Evolutionary conservation across 495 filamentous ascomycete species (phyloP).

Genomic region (Podospora appendiculata): DNA sequence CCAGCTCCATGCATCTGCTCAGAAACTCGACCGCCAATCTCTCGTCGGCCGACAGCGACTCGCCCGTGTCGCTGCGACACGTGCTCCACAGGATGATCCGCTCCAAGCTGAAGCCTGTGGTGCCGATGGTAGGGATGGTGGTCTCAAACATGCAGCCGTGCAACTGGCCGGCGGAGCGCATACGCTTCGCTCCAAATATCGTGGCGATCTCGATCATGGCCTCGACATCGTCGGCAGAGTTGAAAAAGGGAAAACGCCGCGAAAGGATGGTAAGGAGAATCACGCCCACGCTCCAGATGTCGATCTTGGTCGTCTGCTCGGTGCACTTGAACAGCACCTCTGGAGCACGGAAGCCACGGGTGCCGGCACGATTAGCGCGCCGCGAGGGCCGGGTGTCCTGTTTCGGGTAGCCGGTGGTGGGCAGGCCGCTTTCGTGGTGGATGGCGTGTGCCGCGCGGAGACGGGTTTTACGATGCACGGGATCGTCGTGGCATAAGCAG

Average conservation of each 20-base stretch:
- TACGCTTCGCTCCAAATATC: slow-evolving; percentile 78
- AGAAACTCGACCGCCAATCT: slow-evolving; percentile 60
- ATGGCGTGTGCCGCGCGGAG: slow-evolving; percentile 29
- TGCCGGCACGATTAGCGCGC: slow-evolving; percentile 92
- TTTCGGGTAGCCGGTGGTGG: slow-evolving; percentile 68
- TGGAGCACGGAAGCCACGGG: slow-evolving; percentile 88
- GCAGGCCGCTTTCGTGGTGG: slow-evolving; percentile 32
- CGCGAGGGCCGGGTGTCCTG: slow-evolving; percentile 80
- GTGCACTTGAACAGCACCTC: slow-evolving; percentile 98
- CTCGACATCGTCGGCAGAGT: slow-evolving; percentile 91
- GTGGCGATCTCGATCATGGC: slow-evolving; percentile 95
- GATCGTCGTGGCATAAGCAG: slow-evolving; percentile 58
- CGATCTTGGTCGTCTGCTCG: slow-evolving; percentile 89
- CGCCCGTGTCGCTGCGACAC: slow-evolving; percentile 43
- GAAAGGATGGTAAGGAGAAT: slow-evolving; percentile 87
- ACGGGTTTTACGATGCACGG: slow-evolving; percentile 27
- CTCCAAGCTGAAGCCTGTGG: slow-evolving; percentile 75
- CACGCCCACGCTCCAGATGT: slow-evolving; percentile 94
- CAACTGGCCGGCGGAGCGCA: slow-evolving; percentile 72
- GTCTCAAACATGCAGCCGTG: slow-evolving; percentile 86
- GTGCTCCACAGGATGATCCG: slow-evolving; percentile 93
- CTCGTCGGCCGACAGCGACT: slow-evolving; percentile 50
- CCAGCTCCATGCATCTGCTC: slow-evolving; percentile 60
- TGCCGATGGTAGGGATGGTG: slow-evolving; percentile 81
- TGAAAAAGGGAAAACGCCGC: slow-evolving; percentile 94